phyloP scores from a whole-genome alignment of 139 green algal genomes.

The Yamagishiella unicocca region DNA sequence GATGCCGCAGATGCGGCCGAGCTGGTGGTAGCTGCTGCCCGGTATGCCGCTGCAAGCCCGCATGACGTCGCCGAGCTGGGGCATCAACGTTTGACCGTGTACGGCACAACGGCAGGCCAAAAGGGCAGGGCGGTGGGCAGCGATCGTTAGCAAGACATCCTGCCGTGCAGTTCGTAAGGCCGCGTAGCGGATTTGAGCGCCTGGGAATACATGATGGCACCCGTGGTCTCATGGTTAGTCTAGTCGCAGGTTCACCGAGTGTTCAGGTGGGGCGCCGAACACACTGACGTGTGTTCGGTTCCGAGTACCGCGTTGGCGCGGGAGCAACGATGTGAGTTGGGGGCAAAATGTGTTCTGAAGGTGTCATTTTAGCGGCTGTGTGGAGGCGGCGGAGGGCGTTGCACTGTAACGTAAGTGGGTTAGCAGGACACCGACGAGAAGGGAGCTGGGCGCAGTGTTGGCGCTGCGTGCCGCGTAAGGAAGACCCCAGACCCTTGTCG shows the following conservation, averaged over 20 bases:
- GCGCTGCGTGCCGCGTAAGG: no score
- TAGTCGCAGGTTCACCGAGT: neutral
- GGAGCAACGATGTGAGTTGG: no score
- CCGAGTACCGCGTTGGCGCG: no score
- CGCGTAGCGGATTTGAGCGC: neutral
- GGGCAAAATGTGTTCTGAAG: no score
- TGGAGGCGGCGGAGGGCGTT: no score
- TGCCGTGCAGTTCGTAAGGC: neutral
- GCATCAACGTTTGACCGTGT: neutral
- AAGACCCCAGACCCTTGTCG: no score
- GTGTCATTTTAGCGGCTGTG: no score
- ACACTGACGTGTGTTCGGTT: no score
- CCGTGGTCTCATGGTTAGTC: neutral
- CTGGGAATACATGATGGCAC: neutral
- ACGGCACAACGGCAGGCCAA: neutral
- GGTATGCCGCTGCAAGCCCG: conserved; percentile 19
- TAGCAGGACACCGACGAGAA: no score
- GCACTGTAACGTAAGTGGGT: no score
- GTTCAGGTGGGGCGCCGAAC: no score
- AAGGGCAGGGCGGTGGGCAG: neutral
- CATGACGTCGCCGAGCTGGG: conserved; percentile 28
- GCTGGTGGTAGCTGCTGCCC: conserved; percentile 31
- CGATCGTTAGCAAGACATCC: neutral
- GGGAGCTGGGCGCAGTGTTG: no score
- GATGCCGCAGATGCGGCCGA: conserved; percentile 4